Conservation (phyloP, 805 yeast species). For the Candida vartiovaarae region DNA sequence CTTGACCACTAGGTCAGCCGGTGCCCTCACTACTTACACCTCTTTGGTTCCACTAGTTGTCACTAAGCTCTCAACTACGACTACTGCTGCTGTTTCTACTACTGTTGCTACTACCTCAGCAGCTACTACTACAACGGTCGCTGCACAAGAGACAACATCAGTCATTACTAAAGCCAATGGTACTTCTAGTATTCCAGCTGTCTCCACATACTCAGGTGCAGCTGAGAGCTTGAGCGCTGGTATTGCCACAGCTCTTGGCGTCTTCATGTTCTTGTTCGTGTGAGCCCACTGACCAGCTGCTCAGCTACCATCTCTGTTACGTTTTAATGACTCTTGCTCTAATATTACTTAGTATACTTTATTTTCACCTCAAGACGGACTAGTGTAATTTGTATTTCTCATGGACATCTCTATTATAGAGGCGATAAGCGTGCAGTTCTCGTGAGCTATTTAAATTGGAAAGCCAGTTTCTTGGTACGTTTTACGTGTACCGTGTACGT, state of each 20-base stretch:
- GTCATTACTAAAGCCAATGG: neutral
- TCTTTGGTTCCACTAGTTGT: slow-evolving; percentile 3
- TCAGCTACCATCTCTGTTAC: no score
- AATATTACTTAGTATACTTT: no score
- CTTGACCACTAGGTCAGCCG: no score
- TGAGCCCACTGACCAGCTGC: slow-evolving; percentile 7
- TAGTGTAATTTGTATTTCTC: no score
- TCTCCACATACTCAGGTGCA: slow-evolving; percentile 14
- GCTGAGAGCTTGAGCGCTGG: slow-evolving; percentile 20
- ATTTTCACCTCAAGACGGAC: no score
- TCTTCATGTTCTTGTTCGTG: slow-evolving; percentile 24
- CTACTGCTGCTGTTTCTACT: slow-evolving; percentile 2
- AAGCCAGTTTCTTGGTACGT: no score
- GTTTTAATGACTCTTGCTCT: no score
- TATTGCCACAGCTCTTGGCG: slow-evolving; percentile 23
- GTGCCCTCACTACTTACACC: no score
- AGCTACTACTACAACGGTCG: slow-evolving; percentile 6
- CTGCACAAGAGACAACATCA: slow-evolving; percentile 1
- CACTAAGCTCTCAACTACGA: slow-evolving; percentile 6
- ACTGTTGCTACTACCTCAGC: slow-evolving; percentile 2
- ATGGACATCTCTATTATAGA: no score
- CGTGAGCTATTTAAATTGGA: no score
- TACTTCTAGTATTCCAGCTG: slow-evolving; percentile 7
- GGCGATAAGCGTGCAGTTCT: no score
- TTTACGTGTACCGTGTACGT: no score